These are phyloP conservation scores for Gentiana straminea DNA, from an alignment of 257 asterid genomes.

Conservation along the genomic window DNA sequence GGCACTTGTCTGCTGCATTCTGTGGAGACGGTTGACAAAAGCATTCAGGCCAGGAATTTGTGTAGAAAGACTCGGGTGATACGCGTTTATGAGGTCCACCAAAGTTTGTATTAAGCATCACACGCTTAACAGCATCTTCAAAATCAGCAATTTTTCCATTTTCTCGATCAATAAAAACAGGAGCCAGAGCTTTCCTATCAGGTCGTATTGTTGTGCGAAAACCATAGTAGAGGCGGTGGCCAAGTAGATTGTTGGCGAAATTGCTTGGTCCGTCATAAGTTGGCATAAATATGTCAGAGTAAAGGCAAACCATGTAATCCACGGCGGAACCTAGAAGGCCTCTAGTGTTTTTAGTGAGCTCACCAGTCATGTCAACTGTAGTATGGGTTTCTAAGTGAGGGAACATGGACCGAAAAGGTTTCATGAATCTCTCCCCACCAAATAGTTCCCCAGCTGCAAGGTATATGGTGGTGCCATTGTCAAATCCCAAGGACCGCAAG, in stretches of 20 bases:
- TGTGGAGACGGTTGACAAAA: conserved; percentile 65
- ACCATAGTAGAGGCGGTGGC: conserved; percentile 94
- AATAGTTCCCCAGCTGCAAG: conserved; percentile 95
- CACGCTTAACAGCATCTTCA: conserved; percentile 67
- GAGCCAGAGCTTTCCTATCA: conserved; percentile 83
- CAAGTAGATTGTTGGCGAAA: conserved; percentile 92
- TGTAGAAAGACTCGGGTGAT: conserved; percentile 80
- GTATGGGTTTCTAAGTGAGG: conserved; percentile 86
- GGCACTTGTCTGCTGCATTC: conserved; percentile 67
- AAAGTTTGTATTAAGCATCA: conserved; percentile 63
- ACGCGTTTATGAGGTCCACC: conserved; percentile 89
- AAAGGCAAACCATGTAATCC: conserved; percentile 97
- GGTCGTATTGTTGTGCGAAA: conserved; percentile 86
- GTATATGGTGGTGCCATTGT: conserved; percentile 81
- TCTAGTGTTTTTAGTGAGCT: conserved; percentile 30
- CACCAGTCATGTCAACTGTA: conserved; percentile 46
- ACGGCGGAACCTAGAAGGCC: conserved; percentile 92
- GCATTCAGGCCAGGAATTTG: conserved; percentile 97
- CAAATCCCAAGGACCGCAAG: conserved; percentile 70
- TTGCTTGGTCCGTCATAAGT: conserved; percentile 98
- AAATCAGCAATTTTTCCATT: conserved; percentile 57
- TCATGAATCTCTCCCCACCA: conserved; percentile 90
- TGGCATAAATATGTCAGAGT: conserved; percentile 90
- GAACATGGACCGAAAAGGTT: conserved; percentile 67
- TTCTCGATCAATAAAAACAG: conserved; percentile 64